Conservation (phyloP, 805 yeast genomes). For the Candida bentonensis region DNA sequence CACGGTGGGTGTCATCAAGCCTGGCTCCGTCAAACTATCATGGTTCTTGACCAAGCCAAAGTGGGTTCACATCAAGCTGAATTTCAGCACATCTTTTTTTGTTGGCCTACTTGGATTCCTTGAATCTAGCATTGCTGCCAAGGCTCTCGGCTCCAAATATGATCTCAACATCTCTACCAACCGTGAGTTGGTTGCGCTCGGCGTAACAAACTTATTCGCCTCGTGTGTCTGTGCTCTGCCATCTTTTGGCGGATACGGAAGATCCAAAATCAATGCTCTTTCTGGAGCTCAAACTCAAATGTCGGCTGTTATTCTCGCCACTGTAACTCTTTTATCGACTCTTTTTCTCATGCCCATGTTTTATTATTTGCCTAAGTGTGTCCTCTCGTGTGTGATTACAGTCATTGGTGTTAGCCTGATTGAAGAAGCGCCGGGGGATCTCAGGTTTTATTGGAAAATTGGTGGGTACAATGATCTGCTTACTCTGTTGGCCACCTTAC, state of each 20-base stretch:
- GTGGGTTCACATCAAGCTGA: conserved; percentile 34
- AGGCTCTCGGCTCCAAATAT: conserved; percentile 64
- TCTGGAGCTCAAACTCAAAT: conserved; percentile 79
- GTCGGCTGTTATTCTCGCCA: conserved; percentile 76
- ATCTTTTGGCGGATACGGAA: conserved; percentile 90
- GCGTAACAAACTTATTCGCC: conserved; percentile 53
- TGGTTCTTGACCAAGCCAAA: conserved; percentile 40
- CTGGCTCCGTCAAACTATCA: conserved; percentile 34
- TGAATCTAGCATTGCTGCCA: conserved; percentile 86
- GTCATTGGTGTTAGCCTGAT: conserved; percentile 63
- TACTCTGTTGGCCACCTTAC: conserved; percentile 50
- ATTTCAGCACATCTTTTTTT: conserved; percentile 57
- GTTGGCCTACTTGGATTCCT: conserved; percentile 82
- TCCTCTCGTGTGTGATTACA: conserved; percentile 66
- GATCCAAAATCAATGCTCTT: conserved; percentile 77
- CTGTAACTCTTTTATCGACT: conserved; percentile 52
- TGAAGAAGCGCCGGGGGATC: conserved; percentile 74
- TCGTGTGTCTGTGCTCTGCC: conserved; percentile 56
- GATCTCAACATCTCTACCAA: conserved; percentile 58
- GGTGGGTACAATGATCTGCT: conserved; percentile 65
- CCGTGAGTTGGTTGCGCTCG: conserved; percentile 83
- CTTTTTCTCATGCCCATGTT: conserved; percentile 46
- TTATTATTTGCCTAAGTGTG: conserved; percentile 64
- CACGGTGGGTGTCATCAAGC: conserved; percentile 54
- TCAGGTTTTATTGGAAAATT: conserved; percentile 57